phyloP scores from a whole-genome alignment of 2,329 filamentous ascomycete species.

The Verticillium zaregamsianum region DNA sequence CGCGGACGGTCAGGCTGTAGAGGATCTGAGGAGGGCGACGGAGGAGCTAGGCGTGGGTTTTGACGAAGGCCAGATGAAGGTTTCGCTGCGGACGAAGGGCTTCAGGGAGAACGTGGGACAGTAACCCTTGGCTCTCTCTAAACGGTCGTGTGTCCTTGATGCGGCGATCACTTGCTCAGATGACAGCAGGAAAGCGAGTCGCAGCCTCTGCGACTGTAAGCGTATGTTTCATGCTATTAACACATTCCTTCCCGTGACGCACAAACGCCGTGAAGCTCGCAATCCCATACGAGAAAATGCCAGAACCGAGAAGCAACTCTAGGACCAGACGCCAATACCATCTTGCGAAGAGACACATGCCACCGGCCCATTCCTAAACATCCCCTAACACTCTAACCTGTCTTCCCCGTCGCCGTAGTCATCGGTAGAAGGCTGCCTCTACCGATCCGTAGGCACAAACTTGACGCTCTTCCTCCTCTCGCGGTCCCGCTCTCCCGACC shows the following conservation, averaged over 20 bases:
- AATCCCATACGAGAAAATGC: neutral
- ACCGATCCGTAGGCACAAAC: constrained; percentile 42
- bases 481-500: constrained; percentile 33
- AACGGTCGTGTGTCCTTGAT: neutral
- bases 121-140: neutral
- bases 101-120: constrained; percentile 40
- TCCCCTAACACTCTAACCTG: neutral
- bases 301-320: neutral
- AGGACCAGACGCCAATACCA: neutral
- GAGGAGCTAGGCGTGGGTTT: constrained; percentile 34
- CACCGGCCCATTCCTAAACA: neutral
- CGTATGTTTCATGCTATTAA: neutral
- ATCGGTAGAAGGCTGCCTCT: neutral
- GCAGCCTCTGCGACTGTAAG: neutral
- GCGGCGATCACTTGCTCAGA: neutral
- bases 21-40: constrained; percentile 13
- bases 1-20: constrained; percentile 5
- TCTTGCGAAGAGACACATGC: neutral
- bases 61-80: constrained; percentile 37
- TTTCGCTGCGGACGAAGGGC: constrained; percentile 53
- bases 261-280: neutral
- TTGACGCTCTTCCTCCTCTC: constrained; percentile 63
- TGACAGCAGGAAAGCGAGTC: neutral
- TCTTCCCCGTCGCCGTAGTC: neutral
- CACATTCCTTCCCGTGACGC: neutral